These are phyloP conservation scores for Albizia julibrissin DNA, from an alignment of 306 rosid genomes.

Conservation along the genomic window DNA sequence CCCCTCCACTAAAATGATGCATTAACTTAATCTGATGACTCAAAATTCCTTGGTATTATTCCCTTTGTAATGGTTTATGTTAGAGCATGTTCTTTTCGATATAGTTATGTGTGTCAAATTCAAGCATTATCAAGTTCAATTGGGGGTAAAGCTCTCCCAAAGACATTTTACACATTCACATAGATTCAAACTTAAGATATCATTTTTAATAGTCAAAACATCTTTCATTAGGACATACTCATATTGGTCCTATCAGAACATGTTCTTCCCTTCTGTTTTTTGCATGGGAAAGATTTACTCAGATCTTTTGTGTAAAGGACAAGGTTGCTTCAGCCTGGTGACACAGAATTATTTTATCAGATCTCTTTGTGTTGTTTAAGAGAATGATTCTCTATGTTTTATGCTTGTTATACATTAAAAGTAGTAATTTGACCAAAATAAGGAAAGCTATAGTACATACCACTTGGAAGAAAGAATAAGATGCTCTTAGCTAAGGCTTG, in stretches of 20 bases:
- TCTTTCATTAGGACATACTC: too few relatives aligned
- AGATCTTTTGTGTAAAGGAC: slow-evolving; percentile 15
- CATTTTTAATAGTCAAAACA: too few relatives aligned
- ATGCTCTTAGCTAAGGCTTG: not conserved
- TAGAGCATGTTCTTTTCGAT: not conserved
- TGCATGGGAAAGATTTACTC: not conserved
- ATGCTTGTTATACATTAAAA: not conserved
- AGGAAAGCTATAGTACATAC: not conserved
- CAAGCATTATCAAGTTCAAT: too few relatives aligned
- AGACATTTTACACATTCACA: too few relatives aligned
- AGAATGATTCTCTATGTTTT: not conserved
- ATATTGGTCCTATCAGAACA: not conserved
- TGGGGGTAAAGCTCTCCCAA: too few relatives aligned
- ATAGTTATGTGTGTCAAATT: too few relatives aligned
- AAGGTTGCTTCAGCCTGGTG: slow-evolving; percentile 21
- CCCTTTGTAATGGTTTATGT: not conserved
- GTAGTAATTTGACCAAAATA: not conserved
- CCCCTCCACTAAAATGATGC: slow-evolving; percentile 29
- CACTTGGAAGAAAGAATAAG: not conserved
- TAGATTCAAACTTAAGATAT: too few relatives aligned
- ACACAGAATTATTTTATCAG: slow-evolving; percentile 7
- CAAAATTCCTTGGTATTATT: slow-evolving; percentile 24
- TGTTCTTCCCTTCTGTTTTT: not conserved
- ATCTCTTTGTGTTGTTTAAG: slow-evolving; percentile 4
- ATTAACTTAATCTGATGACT: slow-evolving; percentile 30